Evolutionary conservation across 441 rosid species (phyloP).

Genomic region (Raphanus hybrid): DNA sequence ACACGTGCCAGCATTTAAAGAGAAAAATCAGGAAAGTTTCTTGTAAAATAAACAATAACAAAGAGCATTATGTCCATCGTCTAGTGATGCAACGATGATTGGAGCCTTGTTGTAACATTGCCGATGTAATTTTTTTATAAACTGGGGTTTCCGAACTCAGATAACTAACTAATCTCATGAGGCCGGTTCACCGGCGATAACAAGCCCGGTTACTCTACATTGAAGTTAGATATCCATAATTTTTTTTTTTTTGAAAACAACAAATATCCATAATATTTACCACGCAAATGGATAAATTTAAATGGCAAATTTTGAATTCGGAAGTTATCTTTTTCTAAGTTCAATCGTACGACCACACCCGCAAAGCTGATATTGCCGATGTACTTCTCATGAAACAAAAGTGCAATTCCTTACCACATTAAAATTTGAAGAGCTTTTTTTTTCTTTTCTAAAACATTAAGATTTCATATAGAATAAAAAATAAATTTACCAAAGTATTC

Average conservation of each 20-base stretch:
- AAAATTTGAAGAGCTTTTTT: not conserved
- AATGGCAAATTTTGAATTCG: too few relatives aligned
- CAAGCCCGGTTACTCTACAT: too few relatives aligned
- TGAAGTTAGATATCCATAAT: too few relatives aligned
- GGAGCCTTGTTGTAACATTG: conserved; percentile 11
- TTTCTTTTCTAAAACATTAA: not conserved
- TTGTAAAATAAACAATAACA: not conserved
- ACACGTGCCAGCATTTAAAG: conserved; percentile 39
- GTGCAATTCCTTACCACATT: not conserved
- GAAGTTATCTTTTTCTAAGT: too few relatives aligned
- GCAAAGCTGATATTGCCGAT: not conserved
- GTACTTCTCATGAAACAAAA: conserved; percentile 21
- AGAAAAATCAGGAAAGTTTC: conserved; percentile 28
- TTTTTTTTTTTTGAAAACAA: too few relatives aligned
- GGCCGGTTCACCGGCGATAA: too few relatives aligned
- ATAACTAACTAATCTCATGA: too few relatives aligned
- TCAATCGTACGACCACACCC: too few relatives aligned
- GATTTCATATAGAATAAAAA: not conserved
- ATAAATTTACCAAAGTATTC: not conserved
- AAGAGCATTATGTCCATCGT: not conserved
- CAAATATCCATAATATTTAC: too few relatives aligned
- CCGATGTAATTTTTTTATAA: conserved; percentile 1
- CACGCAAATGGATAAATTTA: too few relatives aligned
- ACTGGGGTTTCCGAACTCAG: too few relatives aligned
- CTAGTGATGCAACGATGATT: conserved; percentile 27